phyloP scores from a whole-genome alignment of 805 yeast genomes.

The Yarrowia sp. region DNA sequence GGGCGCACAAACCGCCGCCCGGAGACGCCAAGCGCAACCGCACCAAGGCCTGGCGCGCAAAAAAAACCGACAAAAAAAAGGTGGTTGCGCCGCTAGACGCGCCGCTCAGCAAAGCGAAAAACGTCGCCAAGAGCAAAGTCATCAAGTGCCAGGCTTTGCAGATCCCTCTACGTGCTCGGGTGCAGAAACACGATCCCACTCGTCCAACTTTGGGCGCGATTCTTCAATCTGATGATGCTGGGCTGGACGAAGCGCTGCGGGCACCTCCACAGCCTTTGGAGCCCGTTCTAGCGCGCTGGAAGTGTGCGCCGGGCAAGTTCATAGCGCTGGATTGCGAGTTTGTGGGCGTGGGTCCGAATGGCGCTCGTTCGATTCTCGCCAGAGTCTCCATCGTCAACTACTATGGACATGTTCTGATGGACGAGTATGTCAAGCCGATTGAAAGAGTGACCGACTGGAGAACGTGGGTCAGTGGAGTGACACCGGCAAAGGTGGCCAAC shows the following conservation, averaged over 20 bases:
- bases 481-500: slow-evolving; percentile 62
- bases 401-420: slow-evolving; percentile 69
- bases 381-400: slow-evolving; percentile 85
- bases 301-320: slow-evolving; percentile 60
- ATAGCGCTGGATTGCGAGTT: slow-evolving; percentile 90
- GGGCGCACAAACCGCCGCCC: not conserved
- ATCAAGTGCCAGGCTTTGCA: slow-evolving; percentile 22
- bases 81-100: not conserved
- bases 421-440: slow-evolving; percentile 70
- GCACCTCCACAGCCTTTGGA: not conserved
- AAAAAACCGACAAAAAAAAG: not conserved
- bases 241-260: not conserved
- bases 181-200: not conserved
- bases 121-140: not conserved
- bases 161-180: not conserved
- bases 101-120: not conserved
- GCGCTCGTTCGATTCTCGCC: slow-evolving; percentile 66
- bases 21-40: slow-evolving; percentile 21
- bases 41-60: slow-evolving; percentile 15
- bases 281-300: slow-evolving; percentile 20
- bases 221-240: slow-evolving; percentile 8
- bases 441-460: slow-evolving; percentile 86
- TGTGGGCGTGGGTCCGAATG: slow-evolving; percentile 83
- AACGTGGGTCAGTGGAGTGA: slow-evolving; percentile 87
- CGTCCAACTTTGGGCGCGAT: slow-evolving; percentile 8